Conservation (phyloP, 768 basidiomycete genomes). For the Tylopilus intermedius region DNA sequence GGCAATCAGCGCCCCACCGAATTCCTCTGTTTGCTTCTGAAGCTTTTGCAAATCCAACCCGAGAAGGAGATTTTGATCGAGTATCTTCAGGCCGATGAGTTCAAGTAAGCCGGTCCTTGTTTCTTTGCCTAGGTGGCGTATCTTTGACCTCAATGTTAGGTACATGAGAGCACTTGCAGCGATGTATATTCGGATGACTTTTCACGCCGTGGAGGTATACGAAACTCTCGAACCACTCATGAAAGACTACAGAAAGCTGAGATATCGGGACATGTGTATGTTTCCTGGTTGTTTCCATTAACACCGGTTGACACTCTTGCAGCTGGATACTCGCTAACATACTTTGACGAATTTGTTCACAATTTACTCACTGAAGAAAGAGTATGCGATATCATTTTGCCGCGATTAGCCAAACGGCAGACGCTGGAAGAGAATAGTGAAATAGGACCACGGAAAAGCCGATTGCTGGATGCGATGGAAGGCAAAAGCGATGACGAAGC, state of each 20-base stretch:
- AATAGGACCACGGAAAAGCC: constrained; percentile 77
- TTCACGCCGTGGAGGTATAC: constrained; percentile 84
- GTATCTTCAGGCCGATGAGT: constrained; percentile 94
- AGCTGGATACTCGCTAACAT: constrained; percentile 85
- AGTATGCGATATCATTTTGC: constrained; percentile 94
- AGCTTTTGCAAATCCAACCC: constrained; percentile 94
- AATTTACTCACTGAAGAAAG: constrained; percentile 80
- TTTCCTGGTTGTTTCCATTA: constrained; percentile 1
- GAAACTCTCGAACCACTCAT: constrained; percentile 90
- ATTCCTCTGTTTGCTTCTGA: constrained; percentile 88
- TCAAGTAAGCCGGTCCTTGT: constrained; percentile 67
- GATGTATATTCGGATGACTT: constrained; percentile 94
- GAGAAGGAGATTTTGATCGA: constrained; percentile 96
- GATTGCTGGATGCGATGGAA: constrained; percentile 85
- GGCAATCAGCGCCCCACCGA: constrained; percentile 93
- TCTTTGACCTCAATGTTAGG: constrained; percentile 37
- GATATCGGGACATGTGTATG: constrained; percentile 75
- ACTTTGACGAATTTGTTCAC: constrained; percentile 91
- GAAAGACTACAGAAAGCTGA: constrained; percentile 89
- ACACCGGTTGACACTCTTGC: constrained; percentile 1
- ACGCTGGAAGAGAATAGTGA: constrained; percentile 91
- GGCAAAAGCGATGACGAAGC: constrained; percentile 52
- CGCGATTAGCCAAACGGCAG: constrained; percentile 78
- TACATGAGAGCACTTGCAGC: constrained; percentile 91
- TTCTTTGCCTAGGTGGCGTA: neutral